These are phyloP conservation scores for Striga hermonthica DNA, from an alignment of 305 asterid genomes.

Conservation along the genomic window DNA sequence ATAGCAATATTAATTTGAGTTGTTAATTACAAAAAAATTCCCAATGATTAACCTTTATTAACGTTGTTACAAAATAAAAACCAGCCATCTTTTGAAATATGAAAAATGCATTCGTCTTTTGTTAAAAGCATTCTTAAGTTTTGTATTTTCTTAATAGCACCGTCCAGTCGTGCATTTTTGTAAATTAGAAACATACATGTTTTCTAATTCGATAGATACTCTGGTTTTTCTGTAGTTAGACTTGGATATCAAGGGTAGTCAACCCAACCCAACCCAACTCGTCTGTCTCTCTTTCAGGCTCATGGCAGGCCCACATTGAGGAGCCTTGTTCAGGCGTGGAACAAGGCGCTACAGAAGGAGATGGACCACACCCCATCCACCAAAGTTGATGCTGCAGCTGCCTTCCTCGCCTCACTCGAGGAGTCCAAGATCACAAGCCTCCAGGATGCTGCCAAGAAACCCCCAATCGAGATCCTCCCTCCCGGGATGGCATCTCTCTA, in stretches of 20 bases:
- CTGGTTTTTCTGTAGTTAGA: neutral
- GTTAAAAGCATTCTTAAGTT: neutral
- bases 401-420: constrained; percentile 87
- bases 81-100: neutral
- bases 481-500: constrained; percentile 85
- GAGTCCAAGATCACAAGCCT: constrained; percentile 86
- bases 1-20: neutral
- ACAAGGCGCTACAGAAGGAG: constrained; percentile 78
- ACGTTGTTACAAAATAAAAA: neutral
- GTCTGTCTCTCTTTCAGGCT: constrained; percentile 49
- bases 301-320: constrained; percentile 88
- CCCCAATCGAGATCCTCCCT: constrained; percentile 91
- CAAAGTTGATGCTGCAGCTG: constrained; percentile 89
- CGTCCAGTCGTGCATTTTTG: neutral
- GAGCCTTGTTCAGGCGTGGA: constrained; percentile 91
- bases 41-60: neutral
- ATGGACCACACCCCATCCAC: constrained; percentile 62
- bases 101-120: too few relatives aligned
- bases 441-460: constrained; percentile 87
- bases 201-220: neutral
- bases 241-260: neutral
- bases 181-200: neutral
- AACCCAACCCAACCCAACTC: constrained; percentile 17
- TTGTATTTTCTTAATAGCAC: neutral
- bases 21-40: neutral